phyloP scores from a whole-genome alignment of 768 basidiomycete genomes.

The Roridomyces roridus region DNA sequence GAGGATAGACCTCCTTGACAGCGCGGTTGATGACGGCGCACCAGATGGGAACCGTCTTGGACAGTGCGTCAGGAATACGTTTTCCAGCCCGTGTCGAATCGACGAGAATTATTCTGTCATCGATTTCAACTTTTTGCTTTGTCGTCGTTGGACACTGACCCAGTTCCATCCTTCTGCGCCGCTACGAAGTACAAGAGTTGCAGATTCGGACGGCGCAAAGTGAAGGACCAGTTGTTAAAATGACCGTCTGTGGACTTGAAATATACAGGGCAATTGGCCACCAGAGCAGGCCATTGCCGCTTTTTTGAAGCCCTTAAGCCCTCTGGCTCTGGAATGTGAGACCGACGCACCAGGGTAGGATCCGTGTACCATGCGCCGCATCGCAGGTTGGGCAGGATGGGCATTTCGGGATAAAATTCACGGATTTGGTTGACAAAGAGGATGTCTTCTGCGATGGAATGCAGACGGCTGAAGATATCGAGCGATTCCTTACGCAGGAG shows the following conservation, averaged over 20 bases:
- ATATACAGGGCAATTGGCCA: constrained; percentile 62
- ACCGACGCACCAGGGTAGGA: constrained; percentile 55
- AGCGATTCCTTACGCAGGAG: constrained; percentile 71
- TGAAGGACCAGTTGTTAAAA: constrained; percentile 84
- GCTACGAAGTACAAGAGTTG: constrained; percentile 69
- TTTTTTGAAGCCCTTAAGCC: constrained; percentile 5
- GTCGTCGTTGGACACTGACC: no score
- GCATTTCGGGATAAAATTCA: constrained; percentile 51
- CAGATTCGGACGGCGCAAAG: constrained; percentile 82
- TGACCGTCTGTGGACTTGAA: constrained; percentile 96
- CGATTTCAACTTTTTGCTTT: no score
- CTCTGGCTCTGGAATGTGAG: no score
- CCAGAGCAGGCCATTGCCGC: constrained; percentile 25
- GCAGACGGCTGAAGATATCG: constrained; percentile 87
- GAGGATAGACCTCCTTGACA: constrained; percentile 42
- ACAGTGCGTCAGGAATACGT: constrained; percentile 91
- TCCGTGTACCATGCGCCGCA: constrained; percentile 96
- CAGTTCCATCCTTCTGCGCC: constrained; percentile 45
- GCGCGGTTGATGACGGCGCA: constrained; percentile 86
- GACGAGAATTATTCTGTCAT: constrained; percentile 77
- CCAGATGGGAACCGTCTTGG: constrained; percentile 96
- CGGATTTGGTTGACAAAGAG: constrained; percentile 67
- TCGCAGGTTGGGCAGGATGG: constrained; percentile 81
- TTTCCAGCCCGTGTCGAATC: constrained; percentile 95
- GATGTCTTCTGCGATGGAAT: constrained; percentile 83